Evolutionary conservation across 1,139 yeast species (phyloP), one percentile per base, ranked within the genome.

Genomic region (Hansenula sp.): DNA sequence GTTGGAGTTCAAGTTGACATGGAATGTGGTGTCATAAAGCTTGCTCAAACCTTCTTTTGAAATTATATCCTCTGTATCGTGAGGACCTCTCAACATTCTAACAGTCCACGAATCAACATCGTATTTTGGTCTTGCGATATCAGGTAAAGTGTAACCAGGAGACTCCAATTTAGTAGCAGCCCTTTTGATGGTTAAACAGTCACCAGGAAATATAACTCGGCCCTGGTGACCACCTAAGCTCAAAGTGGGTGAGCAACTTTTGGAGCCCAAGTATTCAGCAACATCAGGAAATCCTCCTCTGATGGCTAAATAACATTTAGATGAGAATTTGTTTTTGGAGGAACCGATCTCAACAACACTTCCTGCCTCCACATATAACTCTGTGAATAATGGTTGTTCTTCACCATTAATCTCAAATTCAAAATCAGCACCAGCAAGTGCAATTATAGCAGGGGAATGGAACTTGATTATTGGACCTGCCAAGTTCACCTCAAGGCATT

Each of bases 151-250:
- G 31, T 55, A 54, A 3, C 63, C 63, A 7, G 36, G 17, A 11
- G 3, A 19, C 4, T 29, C 36, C 15, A 13, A n/a, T 21, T 15
- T 8, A 3, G 32, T 34, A 25, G 24, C 17, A 25, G 24, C 24
- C n/a, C 25, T 15, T 2, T 38, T 34, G 7, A 65, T 47, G 16
- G 59, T 51, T 27, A 66, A 46, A 51, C 70, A 66, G 44, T 66
- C 71, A 34, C 71, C 71, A 7, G 58, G 58, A 40, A 65, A 52
- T 21, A 66, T 51, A 4, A 59, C 58, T 36, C 71, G 50, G n/a
- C 68, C 71, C 49, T 66, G 71, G 45, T 66, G 70, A 3, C 71
- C 71, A 39, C 71, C 71, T 5, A 66, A 47, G 18, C 53, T 54
- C 40, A 66, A 51, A 3, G 69, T 60, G 16, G 71, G 71, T 13